phyloP scores from a whole-genome alignment of 2,329 filamentous ascomycete species.

The Pseudogymnoascus pannorum region DNA sequence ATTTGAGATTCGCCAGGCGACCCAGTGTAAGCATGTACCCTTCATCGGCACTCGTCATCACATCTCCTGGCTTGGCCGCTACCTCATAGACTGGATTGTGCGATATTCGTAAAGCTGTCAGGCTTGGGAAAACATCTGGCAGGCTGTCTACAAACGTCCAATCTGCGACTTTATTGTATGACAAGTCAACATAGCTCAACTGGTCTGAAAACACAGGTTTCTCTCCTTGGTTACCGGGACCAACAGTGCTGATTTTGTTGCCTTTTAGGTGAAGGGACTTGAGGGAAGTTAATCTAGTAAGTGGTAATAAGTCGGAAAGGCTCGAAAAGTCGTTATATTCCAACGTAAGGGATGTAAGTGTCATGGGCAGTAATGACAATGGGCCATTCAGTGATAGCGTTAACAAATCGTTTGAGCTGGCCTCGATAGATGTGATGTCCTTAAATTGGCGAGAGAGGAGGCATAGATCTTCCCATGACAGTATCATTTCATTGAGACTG shows the following conservation, averaged over 20 bases:
- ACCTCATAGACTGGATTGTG: constrained; percentile 72
- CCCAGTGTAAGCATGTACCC: constrained; percentile 84
- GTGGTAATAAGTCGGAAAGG: constrained; percentile 48
- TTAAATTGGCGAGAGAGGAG: constrained; percentile 47
- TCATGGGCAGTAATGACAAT: constrained; percentile 31
- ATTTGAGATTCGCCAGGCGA: constrained; percentile 59
- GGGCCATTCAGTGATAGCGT: constrained; percentile 39
- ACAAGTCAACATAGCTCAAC: constrained; percentile 58
- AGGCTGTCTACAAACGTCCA: constrained; percentile 73
- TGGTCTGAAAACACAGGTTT: constrained; percentile 18
- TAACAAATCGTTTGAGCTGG: constrained; percentile 51
- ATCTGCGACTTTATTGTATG: constrained; percentile 59
- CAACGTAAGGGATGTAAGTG: constrained; percentile 57
- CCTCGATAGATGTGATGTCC: constrained; percentile 43
- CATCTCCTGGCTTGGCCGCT: constrained; percentile 33
- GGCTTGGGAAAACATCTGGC: constrained; percentile 58
- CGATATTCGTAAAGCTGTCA: constrained; percentile 69
- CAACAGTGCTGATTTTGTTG: constrained; percentile 52
- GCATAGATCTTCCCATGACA: constrained; percentile 59
- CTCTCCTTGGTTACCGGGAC: neutral
- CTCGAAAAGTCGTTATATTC: constrained; percentile 64
- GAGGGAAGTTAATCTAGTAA: constrained; percentile 45
- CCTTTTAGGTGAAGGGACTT: constrained; percentile 65
- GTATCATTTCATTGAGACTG: constrained; percentile 58
- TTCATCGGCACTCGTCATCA: constrained; percentile 58